A percentile compares a stretch with the other conserved stretches of the same genome.
Evolutionary conservation across 805 yeast genomes (phyloP).

Genomic region (Candida michaelii): DNA sequence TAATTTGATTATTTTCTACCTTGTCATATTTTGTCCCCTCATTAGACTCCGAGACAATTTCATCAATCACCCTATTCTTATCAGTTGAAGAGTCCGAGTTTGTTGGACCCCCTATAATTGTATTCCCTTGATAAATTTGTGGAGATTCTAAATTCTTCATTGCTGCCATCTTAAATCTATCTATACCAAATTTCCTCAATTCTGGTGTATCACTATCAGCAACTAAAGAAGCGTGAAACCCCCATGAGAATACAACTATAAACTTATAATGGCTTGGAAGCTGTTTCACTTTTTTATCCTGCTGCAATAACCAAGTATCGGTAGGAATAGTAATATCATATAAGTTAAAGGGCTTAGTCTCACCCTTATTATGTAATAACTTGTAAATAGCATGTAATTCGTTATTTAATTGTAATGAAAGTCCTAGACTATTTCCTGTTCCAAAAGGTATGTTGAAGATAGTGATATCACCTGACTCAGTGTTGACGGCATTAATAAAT

Average conservation of each 20-base stretch:
- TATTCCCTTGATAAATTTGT: constrained; percentile 52
- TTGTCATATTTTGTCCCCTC: not conserved
- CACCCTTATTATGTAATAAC: constrained; percentile 16
- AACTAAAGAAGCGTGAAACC: constrained; percentile 80
- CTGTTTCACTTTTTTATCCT: constrained; percentile 18
- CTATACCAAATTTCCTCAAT: constrained; percentile 59
- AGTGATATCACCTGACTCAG: constrained; percentile 14
- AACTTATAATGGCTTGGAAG: constrained; percentile 30
- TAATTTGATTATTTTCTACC: too few relatives aligned
- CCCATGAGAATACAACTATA: constrained; percentile 78
- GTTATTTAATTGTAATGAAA: constrained; percentile 49
- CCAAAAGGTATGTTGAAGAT: constrained; percentile 66
- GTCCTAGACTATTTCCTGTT: constrained; percentile 80
- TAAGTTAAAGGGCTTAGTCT: constrained; percentile 38
- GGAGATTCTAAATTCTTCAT: constrained; percentile 45
- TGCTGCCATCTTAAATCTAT: constrained; percentile 73
- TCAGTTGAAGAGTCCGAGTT: too few relatives aligned
- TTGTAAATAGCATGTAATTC: constrained; percentile 18
- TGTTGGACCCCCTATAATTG: constrained; percentile 18
- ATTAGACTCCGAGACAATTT: not conserved
- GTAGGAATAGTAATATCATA: constrained; percentile 46
- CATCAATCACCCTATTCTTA: too few relatives aligned
- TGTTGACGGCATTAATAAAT: constrained; percentile 51
- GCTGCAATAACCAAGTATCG: constrained; percentile 16
- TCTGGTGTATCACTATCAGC: constrained; percentile 76